phyloP scores from a whole-genome alignment of 225 moss, liverwort and hornwort genomes.

The Antitrichia curtipendula region DNA sequence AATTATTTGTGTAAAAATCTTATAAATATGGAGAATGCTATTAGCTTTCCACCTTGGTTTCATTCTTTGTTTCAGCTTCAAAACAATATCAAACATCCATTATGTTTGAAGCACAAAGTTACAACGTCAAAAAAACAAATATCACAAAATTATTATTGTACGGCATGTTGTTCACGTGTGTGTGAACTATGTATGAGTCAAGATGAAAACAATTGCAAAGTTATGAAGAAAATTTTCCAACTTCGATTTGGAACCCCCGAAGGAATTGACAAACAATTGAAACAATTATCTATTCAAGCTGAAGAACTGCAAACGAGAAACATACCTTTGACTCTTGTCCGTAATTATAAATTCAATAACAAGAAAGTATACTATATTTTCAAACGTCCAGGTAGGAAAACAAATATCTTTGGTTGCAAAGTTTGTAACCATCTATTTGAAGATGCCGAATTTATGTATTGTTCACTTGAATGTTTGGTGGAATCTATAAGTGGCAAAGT shows the following conservation, averaged over 20 bases:
- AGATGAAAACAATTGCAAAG: background rate
- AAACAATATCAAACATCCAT: background rate
- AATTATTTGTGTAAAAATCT: too few species aligned
- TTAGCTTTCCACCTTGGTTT: background rate
- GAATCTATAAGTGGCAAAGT: too few species aligned
- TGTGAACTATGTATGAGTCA: background rate
- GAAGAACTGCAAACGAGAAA: background rate
- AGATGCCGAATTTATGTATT: too few species aligned
- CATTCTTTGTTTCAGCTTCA: background rate
- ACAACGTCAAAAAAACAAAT: background rate
- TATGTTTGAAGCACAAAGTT: background rate
- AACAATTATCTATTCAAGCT: background rate
- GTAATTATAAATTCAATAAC: background rate
- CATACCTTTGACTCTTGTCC: background rate
- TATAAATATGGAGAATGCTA: background rate
- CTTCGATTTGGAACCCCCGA: background rate
- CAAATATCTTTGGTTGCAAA: background rate
- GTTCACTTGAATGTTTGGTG: too few species aligned
- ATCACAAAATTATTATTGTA: background rate
- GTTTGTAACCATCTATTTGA: background rate
- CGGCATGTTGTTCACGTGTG: background rate
- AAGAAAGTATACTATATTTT: background rate
- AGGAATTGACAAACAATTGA: background rate
- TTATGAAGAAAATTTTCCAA: background rate
- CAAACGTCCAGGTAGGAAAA: background rate